Evolutionary conservation across 306 rosid species (phyloP).

Genomic region (Albizia julibrissin): DNA sequence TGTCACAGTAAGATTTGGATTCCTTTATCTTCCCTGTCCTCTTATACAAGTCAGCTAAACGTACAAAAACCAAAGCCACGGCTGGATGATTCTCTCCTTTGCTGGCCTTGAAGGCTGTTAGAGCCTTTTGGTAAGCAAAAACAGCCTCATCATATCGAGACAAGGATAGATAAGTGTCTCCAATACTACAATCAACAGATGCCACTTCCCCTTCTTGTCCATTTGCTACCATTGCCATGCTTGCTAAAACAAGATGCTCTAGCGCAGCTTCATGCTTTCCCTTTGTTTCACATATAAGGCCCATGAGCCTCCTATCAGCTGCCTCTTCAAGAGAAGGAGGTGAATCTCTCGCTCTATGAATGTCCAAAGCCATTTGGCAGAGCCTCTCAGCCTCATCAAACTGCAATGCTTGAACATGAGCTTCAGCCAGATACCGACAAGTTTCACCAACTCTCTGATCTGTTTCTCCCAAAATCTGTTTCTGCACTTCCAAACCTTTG

Average conservation of each 20-base stretch:
- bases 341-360: constrained; percentile 69
- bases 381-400: constrained; percentile 84
- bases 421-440: constrained; percentile 92
- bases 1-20: constrained; percentile 88
- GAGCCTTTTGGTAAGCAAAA: constrained; percentile 88
- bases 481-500: constrained; percentile 83
- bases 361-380: constrained; percentile 87
- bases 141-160: constrained; percentile 81
- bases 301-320: constrained; percentile 98
- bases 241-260: constrained; percentile 93
- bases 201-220: constrained; percentile 94
- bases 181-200: constrained; percentile 88
- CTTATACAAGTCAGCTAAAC: constrained; percentile 84
- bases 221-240: constrained; percentile 88
- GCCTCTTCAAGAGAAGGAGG: constrained; percentile 89
- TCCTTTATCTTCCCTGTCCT: constrained; percentile 81
- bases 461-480: constrained; percentile 76
- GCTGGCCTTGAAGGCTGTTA: constrained; percentile 70
- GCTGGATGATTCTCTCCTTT: constrained; percentile 97
- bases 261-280: constrained; percentile 95
- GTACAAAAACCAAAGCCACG: constrained; percentile 73
- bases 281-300: constrained; percentile 87
- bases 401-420: constrained; percentile 92
- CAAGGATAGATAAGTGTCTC: constrained; percentile 87
- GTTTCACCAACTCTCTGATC: constrained; percentile 96